Evolutionary conservation across 179 eudicot species (phyloP), one percentile per base, ranked within the genome.

Genomic region (Sideroxylon spinosum): DNA sequence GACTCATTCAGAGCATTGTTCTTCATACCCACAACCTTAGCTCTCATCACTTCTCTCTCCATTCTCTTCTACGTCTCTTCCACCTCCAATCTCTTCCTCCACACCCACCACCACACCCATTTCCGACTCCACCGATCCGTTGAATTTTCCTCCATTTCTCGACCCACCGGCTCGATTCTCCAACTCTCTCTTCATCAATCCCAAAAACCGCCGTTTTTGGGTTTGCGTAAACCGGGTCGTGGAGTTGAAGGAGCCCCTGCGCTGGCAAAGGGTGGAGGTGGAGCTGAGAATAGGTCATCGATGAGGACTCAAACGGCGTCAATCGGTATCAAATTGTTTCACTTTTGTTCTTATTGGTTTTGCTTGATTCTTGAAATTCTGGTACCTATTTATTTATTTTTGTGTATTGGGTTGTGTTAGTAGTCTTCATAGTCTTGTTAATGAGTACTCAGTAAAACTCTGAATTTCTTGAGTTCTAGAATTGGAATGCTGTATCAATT

Each of bases 21-120:
- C 86, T 80, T 85, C 75, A 71, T 85, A 68, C 86, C 86, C 76
- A 78, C 86, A 59, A 78, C 71, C 73, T 76, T 85, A 67, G 88
- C 84, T 75, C 74, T 85, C 55, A 12, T 79, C n/a, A 81, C 88
- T 9, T 85, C 81, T 79, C 82, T 85, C 14, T 81, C 76, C 32
- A 76, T 87, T 52, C 68, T 87, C 64, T 81, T 85, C 29, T 85
- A 85, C 74, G 83, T 85, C 65, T 79, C 80, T 63, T 83, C 84
- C 37, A 85, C 86, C 20, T 85, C 90, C 13, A 85, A 67, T 79
- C 82, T 85, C 68, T 83, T 85, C 80, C 22, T 25, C 53, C 73
- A 81, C 60, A 28, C 72, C 50, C 74, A 68, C 70, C 83, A 80
- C 61, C 44, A 37, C 3, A 29, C 52, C 48, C 57, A 14, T 44